These are phyloP conservation scores for Xanthoconium stramineum DNA, from an alignment of 768 basidiomycete species.

Conservation along the genomic window DNA sequence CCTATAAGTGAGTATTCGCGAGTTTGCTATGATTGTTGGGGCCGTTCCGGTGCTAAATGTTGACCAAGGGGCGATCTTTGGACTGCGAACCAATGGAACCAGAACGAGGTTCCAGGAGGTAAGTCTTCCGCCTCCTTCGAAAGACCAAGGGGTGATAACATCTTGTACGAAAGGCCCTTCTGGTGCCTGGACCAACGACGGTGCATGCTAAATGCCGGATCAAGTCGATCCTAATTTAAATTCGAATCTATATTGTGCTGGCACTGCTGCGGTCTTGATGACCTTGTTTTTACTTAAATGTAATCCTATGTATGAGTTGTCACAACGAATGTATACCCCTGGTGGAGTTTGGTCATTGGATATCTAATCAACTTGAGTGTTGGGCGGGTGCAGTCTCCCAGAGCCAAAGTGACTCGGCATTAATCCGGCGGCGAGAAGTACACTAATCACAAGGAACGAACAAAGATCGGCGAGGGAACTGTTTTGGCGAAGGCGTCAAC, in stretches of 20 bases:
- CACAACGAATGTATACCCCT: not conserved
- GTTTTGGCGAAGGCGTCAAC: too few species aligned
- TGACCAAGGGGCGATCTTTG: conserved; percentile 41
- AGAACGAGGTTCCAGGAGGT: conserved; percentile 36
- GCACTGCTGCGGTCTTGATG: not conserved
- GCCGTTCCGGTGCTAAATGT: not conserved
- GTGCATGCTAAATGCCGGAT: conserved; percentile 34
- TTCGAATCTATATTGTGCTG: not conserved
- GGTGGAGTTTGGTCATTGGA: too few species aligned
- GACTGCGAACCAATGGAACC: conserved; percentile 46
- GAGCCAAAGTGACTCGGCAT: too few species aligned
- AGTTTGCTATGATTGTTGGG: not conserved
- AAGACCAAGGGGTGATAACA: not conserved
- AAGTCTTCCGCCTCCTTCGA: not conserved
- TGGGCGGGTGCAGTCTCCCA: too few species aligned
- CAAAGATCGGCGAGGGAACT: too few species aligned
- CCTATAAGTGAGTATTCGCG: conserved; percentile 35
- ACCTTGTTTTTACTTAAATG: not conserved
- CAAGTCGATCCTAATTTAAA: not conserved
- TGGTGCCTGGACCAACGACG: conserved; percentile 57
- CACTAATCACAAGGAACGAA: too few species aligned
- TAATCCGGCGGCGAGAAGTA: too few species aligned
- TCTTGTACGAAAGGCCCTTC: conserved; percentile 35
- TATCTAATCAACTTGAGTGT: too few species aligned
- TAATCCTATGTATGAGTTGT: not conserved